Evolutionary conservation across 306 rosid genomes (phyloP).

Genomic region (Benincasa hispida): DNA sequence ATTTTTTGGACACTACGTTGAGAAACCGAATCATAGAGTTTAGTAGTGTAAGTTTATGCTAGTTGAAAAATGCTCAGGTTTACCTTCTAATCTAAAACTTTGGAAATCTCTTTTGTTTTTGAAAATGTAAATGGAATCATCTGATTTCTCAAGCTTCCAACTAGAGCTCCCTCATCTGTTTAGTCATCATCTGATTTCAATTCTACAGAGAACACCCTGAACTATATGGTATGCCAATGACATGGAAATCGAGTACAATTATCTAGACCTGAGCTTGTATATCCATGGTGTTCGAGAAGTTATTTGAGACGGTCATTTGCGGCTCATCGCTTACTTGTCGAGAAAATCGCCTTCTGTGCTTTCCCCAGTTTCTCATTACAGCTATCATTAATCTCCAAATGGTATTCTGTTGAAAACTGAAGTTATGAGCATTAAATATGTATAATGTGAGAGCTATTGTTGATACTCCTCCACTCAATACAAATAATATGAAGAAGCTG

Average conservation of each 20-base stretch:
- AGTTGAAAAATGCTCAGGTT: no score
- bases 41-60: no score
- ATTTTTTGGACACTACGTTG: no score
- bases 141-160: neutral
- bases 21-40: no score
- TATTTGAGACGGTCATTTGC: neutral
- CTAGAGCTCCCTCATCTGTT: neutral
- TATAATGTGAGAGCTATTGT: constrained; percentile 26
- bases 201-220: neutral
- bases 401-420: neutral
- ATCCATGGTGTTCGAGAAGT: neutral
- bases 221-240: no score
- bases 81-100: neutral
- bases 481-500: constrained; percentile 26
- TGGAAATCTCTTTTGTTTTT: neutral
- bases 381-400: constrained; percentile 11
- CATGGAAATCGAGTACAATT: no score
- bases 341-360: constrained; percentile 9
- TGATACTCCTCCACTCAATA: constrained; percentile 27
- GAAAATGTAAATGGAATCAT: neutral
- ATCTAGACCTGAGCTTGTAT: neutral
- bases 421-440: neutral
- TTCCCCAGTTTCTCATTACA: constrained; percentile 16
- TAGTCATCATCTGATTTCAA: neutral
- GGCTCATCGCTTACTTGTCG: constrained; percentile 14